Evolutionary conservation across 192 early-diverging fungal species (phyloP).

Genomic region (Gonapodya prolifera): DNA sequence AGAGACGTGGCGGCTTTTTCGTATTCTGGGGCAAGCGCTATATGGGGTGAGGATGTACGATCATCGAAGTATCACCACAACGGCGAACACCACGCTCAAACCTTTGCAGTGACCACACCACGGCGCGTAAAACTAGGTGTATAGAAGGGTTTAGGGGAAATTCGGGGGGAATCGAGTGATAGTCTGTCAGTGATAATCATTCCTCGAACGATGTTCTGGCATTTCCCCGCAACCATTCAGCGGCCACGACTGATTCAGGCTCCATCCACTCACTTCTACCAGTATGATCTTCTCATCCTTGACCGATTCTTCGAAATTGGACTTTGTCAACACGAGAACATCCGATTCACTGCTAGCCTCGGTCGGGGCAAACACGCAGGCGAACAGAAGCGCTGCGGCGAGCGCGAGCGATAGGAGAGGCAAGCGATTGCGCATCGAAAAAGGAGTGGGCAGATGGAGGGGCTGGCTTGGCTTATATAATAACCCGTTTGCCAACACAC

Average conservation of each 20-base stretch:
- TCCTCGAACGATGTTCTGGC: neutral
- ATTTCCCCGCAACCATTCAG: neutral
- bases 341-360: constrained; percentile 20
- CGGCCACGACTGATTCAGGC: neutral
- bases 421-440: neutral
- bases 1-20: constrained; percentile 80
- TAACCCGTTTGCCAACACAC: too few species aligned
- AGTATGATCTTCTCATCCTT: constrained; percentile 56
- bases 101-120: constrained; percentile 98
- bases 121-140: constrained; percentile 69
- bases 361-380: neutral
- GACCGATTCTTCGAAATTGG: constrained; percentile 49
- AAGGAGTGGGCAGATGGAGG: neutral
- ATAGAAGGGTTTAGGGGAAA: too few species aligned
- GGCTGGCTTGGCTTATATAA: too few species aligned
- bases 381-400: neutral
- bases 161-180: neutral
- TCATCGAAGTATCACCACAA: neutral
- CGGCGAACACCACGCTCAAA: constrained; percentile 4
- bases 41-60: constrained; percentile 6
- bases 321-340: constrained; percentile 30
- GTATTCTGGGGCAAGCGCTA: constrained; percentile 72
- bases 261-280: constrained; percentile 36
- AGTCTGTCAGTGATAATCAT: neutral
- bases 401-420: neutral